Conservation (phyloP, 1,284 basidiomycete genomes). For the Mycena citricolor region DNA sequence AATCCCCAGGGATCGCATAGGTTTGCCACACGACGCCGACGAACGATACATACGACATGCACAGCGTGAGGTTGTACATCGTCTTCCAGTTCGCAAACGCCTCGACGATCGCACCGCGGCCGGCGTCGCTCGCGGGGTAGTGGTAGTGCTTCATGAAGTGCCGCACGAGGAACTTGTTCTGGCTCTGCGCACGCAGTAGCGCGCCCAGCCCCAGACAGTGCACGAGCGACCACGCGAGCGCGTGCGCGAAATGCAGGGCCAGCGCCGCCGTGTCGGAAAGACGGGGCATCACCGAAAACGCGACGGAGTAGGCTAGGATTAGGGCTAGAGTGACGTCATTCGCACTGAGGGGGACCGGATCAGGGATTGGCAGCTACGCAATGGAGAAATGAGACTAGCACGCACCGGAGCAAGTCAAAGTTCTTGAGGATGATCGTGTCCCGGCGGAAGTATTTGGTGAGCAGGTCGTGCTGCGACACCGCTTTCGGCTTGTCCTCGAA, state of each 20-base stretch:
- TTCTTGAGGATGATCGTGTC: constrained; percentile 84
- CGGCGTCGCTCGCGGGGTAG: constrained; percentile 64
- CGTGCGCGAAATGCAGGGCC: constrained; percentile 77
- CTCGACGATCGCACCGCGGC: constrained; percentile 77
- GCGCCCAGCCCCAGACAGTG: constrained; percentile 89
- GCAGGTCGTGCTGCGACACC: constrained; percentile 82
- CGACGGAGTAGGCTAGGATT: constrained; percentile 40
- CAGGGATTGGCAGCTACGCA: constrained; percentile 1
- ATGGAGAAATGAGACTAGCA: constrained; percentile 19
- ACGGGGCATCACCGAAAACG: constrained; percentile 38
- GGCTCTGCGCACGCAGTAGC: constrained; percentile 81
- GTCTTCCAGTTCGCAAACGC: constrained; percentile 96
- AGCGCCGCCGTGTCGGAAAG: constrained; percentile 42
- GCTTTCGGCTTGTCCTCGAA: constrained; percentile 31
- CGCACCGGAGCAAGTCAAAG: constrained; percentile 82
- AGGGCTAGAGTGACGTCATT: constrained; percentile 45
- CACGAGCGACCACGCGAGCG: constrained; percentile 83
- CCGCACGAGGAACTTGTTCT: constrained; percentile 86
- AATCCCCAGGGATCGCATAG: constrained; percentile 77
- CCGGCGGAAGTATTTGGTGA: constrained; percentile 88
- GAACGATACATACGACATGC: constrained; percentile 92
- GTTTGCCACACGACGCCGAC: constrained; percentile 84
- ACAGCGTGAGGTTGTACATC: constrained; percentile 89
- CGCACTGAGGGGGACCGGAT: constrained; percentile 33
- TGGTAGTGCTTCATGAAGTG: constrained; percentile 94